Evolutionary conservation across 208 protist genomes (phyloP), one percentile per base, ranked within the genome.

Genomic region (Crithidia brevicula): DNA sequence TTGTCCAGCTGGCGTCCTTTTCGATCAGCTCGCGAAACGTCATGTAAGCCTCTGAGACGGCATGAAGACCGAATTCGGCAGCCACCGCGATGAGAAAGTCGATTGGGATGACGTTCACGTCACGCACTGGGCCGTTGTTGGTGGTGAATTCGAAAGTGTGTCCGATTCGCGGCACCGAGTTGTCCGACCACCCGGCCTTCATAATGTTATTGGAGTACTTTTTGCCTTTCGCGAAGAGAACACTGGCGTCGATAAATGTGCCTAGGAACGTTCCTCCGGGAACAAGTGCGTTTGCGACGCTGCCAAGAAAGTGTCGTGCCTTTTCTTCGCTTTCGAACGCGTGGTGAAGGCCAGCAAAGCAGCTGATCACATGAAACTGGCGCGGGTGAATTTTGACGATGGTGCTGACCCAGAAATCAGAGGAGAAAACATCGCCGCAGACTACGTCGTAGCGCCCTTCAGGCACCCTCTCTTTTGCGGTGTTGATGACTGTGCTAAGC

Each of bases 291-390:
- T 93, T 93, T 5, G 86, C 83, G 28, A 96, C 77, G 64, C 86
- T 87, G 15, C 77, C 83, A 20, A 96, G 28, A 64, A 93, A 85
- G 58, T 85, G 79, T 13, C 83, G 81, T 33, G 81, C 84, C 47
- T 74, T 82, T 36, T 72, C 60, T 62, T 94, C 91, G 50, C 66
- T 83, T 11, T 46, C 63, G 65, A 96, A 94, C 5, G 84, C 86
- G 53, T 92, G 83, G 66, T 93, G 84, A 23, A 96, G 51, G 1
- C 86, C 91, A 54, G 81, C 49, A 72, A 96, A 96, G 38, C 78
- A 91, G 10, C 82, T 86, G 49, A 96, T 83, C 9, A 81, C 58
- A 52, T 96, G 91, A 77, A 96, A 96, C 76, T 93, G 91, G 6
- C 77, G 59, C 10, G 91, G 84, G 61, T 96, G 91, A 31, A 91